Conservation (phyloP, 164 flowering plant genomes). For the Kalanchoe fedtschenkoi region DNA sequence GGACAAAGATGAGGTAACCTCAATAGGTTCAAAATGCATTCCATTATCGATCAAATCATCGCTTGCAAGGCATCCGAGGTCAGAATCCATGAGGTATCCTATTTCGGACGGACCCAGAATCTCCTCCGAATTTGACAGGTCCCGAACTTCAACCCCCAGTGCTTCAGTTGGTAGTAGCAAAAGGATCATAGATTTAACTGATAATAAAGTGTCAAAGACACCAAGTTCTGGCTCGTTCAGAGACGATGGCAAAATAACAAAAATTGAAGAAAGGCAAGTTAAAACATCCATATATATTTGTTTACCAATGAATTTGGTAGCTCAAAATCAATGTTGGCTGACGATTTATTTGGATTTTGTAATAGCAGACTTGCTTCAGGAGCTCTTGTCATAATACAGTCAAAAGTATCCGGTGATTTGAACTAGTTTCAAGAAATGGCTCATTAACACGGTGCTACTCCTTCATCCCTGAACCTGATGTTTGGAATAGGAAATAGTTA, state of each 20-base stretch:
- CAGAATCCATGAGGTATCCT: conserved; percentile 72
- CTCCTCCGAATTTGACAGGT: conserved; percentile 41
- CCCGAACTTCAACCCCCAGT: conserved; percentile 15
- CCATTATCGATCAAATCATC: conserved; percentile 63
- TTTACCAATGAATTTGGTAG: background rate
- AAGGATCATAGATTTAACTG: conserved; percentile 39
- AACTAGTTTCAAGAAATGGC: conserved; percentile 5
- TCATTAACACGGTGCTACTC: no score
- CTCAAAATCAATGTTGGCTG: conserved; percentile 14
- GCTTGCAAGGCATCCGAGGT: conserved; percentile 46
- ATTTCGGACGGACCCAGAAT: conserved; percentile 58
- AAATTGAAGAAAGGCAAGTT: conserved; percentile 92
- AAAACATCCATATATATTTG: conserved; percentile 2
- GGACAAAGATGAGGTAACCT: conserved; percentile 36
- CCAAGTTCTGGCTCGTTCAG: conserved; percentile 42
- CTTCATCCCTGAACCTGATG: no score
- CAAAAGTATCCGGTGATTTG: conserved; percentile 28
- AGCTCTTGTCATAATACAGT: conserved; percentile 92
- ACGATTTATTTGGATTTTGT: conserved; percentile 9
- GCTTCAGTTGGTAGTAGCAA: conserved; percentile 42
- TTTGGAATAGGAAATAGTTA: no score
- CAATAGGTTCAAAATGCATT: conserved; percentile 63
- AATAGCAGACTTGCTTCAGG: conserved; percentile 92
- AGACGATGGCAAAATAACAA: conserved; percentile 50
- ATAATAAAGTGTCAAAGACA: conserved; percentile 25